A percentile compares a stretch with the other conserved stretches of the same genome.
phyloP scores from a whole-genome alignment of 176 grass and related monocot genomes.

The Guadua angustifolia region DNA sequence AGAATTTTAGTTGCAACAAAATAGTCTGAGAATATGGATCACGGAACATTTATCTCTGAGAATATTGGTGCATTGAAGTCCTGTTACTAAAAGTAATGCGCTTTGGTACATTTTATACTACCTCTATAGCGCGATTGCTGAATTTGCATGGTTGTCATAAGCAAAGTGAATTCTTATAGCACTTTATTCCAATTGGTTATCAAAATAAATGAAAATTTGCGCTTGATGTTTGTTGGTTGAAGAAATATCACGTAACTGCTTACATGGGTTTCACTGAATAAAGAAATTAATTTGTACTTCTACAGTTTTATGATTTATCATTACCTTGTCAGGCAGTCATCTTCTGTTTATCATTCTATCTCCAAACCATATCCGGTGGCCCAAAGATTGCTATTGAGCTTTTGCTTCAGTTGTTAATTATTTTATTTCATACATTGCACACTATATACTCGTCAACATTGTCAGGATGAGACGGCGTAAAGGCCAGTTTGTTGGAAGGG shows the following conservation, averaged over 20 bases:
- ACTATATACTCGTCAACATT: conserved; percentile 21
- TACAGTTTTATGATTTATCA: not conserved
- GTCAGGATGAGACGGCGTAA: conserved; percentile 64
- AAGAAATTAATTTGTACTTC: conserved; percentile 19
- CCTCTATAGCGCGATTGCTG: not conserved
- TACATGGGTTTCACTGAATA: conserved; percentile 10
- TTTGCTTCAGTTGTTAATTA: conserved; percentile 17
- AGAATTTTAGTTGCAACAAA: not conserved
- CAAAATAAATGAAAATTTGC: not conserved
- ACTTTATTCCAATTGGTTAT: conserved; percentile 32
- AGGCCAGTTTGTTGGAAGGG: conserved; percentile 66
- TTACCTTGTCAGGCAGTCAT: conserved; percentile 15
- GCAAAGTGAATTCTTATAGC: conserved; percentile 1
- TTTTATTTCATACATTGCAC: conserved; percentile 33
- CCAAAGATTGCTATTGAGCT: not conserved
- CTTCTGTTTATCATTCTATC: conserved; percentile 23
- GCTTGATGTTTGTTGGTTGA: not conserved
- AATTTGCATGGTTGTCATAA: not conserved
- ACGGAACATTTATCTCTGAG: not conserved
- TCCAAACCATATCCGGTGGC: conserved; percentile 6
- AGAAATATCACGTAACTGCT: conserved; percentile 1
- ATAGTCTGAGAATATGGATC: not conserved
- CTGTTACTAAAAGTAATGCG: conserved; percentile 13
- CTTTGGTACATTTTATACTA: conserved; percentile 9
- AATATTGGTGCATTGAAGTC: not conserved